These are phyloP conservation scores for Pyrenopolyporus hunteri DNA, from an alignment of 495 filamentous ascomycete species.

Conservation along the genomic window DNA sequence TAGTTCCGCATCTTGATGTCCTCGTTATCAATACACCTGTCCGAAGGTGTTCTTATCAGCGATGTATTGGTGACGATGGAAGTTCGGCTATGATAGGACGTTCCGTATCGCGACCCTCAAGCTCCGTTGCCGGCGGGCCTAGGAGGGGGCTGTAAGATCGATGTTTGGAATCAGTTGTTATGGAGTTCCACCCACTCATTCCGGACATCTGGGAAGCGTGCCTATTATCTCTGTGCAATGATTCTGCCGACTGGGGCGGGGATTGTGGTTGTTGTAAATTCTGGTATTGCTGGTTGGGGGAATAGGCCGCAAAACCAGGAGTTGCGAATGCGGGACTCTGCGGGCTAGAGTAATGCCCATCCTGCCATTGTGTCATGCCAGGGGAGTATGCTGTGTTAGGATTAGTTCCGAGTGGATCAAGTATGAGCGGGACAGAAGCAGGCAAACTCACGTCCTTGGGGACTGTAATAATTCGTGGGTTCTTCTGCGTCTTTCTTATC, in stretches of 20 bases:
- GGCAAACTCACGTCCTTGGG: constrained; percentile 9
- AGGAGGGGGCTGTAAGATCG: constrained; percentile 21
- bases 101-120: constrained; percentile 21
- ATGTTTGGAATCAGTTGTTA: constrained; percentile 9
- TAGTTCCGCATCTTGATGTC: not conserved
- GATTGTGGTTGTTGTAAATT: not conserved
- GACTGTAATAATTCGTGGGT: not conserved
- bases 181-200: constrained; percentile 19
- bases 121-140: constrained; percentile 11
- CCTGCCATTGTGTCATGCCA: constrained; percentile 12
- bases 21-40: not conserved
- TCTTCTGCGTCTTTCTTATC: constrained; percentile 12
- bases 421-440: not conserved
- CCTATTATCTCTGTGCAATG: constrained; percentile 16
- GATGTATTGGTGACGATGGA: not conserved
- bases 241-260: constrained; percentile 3
- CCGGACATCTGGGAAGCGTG: constrained; percentile 24
- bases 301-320: constrained; percentile 19
- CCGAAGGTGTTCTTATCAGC: not conserved
- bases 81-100: constrained; percentile 23
- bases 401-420: constrained; percentile 4
- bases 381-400: constrained; percentile 15
- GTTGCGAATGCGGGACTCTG: constrained; percentile 11
- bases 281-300: constrained; percentile 12
- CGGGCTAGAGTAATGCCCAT: constrained; percentile 1